A percentile compares a stretch with the other conserved stretches of the same genome.
These are phyloP conservation scores for Hydnum rufescens DNA, from an alignment of 768 basidiomycete genomes.

Conservation along the genomic window DNA sequence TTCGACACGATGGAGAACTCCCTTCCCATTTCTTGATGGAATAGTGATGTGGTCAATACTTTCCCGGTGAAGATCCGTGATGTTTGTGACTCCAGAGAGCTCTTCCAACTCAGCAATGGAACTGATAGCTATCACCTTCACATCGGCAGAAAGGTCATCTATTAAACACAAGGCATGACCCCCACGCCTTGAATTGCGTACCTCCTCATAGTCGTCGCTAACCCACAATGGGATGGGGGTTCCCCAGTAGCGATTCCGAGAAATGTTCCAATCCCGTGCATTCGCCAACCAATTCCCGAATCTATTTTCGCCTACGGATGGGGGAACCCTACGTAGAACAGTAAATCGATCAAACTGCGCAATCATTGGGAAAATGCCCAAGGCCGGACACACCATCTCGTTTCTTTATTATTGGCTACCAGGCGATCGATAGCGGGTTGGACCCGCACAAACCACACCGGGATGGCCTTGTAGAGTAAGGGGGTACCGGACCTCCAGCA, in stretches of 20 bases:
- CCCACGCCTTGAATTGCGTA: slow-evolving; percentile 15
- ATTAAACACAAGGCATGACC: background rate
- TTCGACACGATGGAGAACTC: slow-evolving; percentile 69
- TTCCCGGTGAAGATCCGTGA: slow-evolving; percentile 83
- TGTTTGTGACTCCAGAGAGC: slow-evolving; percentile 63
- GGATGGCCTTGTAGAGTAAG: slow-evolving; percentile 87
- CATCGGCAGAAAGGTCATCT: too few relatives aligned
- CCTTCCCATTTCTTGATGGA: slow-evolving; percentile 77
- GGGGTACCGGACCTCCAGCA: slow-evolving; percentile 99
- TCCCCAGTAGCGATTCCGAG: slow-evolving; percentile 98
- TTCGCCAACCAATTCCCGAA: slow-evolving; percentile 97
- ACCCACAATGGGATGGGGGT: slow-evolving; percentile 95
- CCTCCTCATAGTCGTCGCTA: slow-evolving; percentile 84
- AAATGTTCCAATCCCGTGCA: slow-evolving; percentile 98
- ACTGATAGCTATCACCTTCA: slow-evolving; percentile 68
- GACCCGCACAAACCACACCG: slow-evolving; percentile 89
- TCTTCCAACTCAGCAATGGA: slow-evolving; percentile 77
- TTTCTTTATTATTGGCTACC: slow-evolving; percentile 75
- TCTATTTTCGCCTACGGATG: slow-evolving; percentile 70
- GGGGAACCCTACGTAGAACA: slow-evolving; percentile 71
- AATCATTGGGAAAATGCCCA: background rate
- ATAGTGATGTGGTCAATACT: slow-evolving; percentile 94
- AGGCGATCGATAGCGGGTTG: slow-evolving; percentile 69
- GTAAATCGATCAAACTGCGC: slow-evolving; percentile 8
- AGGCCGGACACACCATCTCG: slow-evolving; percentile 45